These are phyloP conservation scores for Coemansia sp. DNA, from an alignment of 192 early-diverging fungal species.

Conservation along the genomic window DNA sequence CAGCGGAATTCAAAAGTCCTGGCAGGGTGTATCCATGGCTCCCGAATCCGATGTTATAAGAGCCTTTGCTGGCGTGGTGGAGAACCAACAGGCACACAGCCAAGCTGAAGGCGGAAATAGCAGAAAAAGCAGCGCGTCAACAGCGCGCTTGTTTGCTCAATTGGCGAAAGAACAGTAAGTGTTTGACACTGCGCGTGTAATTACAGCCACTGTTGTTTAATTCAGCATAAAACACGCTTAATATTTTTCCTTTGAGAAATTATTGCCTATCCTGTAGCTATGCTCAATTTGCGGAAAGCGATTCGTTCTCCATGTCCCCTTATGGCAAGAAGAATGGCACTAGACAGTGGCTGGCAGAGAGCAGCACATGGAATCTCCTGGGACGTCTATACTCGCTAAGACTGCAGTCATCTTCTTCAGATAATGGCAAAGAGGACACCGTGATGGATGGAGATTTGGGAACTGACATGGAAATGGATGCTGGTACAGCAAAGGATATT, in stretches of 20 bases:
- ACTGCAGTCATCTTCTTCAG: slow-evolving; percentile 12
- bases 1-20: no score
- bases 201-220: background rate
- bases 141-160: slow-evolving; percentile 21
- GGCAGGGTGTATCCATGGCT: background rate
- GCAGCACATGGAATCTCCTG: slow-evolving; percentile 53
- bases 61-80: slow-evolving; percentile 41
- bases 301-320: background rate
- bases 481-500: background rate
- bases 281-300: background rate
- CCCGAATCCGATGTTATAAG: slow-evolving; percentile 14
- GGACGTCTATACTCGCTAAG: slow-evolving; percentile 39
- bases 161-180: slow-evolving; percentile 44
- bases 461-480: background rate
- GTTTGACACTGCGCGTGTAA: background rate
- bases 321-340: slow-evolving; percentile 14
- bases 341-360: slow-evolving; percentile 38
- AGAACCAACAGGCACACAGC: slow-evolving; percentile 9
- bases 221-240: no score
- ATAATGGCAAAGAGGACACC: slow-evolving; percentile 5
- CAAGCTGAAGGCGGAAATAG: background rate
- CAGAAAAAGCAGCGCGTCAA: slow-evolving; percentile 2
- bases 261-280: background rate
- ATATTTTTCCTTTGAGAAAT: background rate
- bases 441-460: background rate